These are phyloP conservation scores for Colletotrichum orchidophilum DNA, from an alignment of 2,329 filamentous ascomycete genomes.

Conservation along the genomic window DNA sequence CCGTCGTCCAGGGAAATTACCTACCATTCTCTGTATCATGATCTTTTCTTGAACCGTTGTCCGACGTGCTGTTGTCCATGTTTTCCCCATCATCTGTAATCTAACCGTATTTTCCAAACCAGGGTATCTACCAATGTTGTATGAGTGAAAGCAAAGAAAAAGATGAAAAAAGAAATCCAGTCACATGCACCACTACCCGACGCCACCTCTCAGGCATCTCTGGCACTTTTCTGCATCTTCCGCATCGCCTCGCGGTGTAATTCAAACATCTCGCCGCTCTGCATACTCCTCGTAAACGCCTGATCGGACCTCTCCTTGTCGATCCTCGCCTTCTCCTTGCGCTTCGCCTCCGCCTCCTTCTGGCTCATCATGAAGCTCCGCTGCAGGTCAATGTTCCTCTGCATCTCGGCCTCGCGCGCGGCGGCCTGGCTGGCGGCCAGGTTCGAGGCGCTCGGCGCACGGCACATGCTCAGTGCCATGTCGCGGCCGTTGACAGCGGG, in stretches of 20 bases:
- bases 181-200: background rate
- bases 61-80: constrained; percentile 23
- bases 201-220: constrained; percentile 41
- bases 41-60: background rate
- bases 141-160: background rate
- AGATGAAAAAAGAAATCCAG: background rate
- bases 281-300: constrained; percentile 79
- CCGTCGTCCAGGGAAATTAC: background rate
- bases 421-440: constrained; percentile 33
- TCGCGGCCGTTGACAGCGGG: constrained; percentile 46
- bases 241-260: constrained; percentile 83
- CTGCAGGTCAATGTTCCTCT: constrained; percentile 62
- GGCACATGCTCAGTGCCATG: constrained; percentile 44
- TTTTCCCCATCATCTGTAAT: background rate
- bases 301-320: constrained; percentile 68
- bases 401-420: constrained; percentile 52
- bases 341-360: constrained; percentile 69
- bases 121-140: constrained; percentile 30
- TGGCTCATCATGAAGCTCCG: constrained; percentile 67
- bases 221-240: constrained; percentile 72
- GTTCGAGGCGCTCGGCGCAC: constrained; percentile 41
- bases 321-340: constrained; percentile 65
- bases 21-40: background rate
- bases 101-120: constrained; percentile 2
- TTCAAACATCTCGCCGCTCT: constrained; percentile 77